These are phyloP conservation scores for Phylloporus sp. DNA, from an alignment of 1,284 basidiomycete species.

Conservation along the genomic window DNA sequence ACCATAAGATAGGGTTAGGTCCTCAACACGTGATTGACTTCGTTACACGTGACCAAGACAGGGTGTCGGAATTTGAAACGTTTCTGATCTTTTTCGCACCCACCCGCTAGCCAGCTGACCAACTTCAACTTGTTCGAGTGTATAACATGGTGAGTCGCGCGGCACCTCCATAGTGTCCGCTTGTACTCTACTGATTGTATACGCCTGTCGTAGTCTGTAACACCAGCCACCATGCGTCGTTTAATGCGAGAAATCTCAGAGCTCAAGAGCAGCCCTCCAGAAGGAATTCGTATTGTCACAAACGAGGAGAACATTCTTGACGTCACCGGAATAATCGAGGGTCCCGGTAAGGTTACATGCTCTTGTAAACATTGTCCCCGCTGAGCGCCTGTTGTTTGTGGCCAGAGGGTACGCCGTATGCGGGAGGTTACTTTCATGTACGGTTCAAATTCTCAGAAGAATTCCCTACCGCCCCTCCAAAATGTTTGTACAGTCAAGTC, in stretches of 20 bases:
- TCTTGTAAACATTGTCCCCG: constrained; percentile 13
- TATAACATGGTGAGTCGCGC: constrained; percentile 31
- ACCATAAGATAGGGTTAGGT: constrained; percentile 17
- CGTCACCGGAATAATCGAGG: constrained; percentile 78
- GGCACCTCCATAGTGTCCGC: not conserved
- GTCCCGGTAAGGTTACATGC: constrained; percentile 61
- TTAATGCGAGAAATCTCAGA: constrained; percentile 85
- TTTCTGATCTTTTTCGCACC: constrained; percentile 31
- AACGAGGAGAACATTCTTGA: constrained; percentile 87
- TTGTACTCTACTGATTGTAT: not conserved
- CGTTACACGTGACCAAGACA: constrained; percentile 30
- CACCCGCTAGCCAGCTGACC: constrained; percentile 22
- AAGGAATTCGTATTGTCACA: constrained; percentile 85
- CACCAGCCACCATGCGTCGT: constrained; percentile 66
- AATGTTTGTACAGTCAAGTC: constrained; percentile 64
- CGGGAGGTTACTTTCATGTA: constrained; percentile 89
- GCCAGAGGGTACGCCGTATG: constrained; percentile 88
- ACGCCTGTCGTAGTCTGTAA: constrained; percentile 41
- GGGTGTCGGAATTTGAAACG: constrained; percentile 32
- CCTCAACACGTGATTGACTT: constrained; percentile 35
- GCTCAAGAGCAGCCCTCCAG: constrained; percentile 80
- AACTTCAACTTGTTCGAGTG: constrained; percentile 13
- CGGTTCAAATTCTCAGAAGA: constrained; percentile 89
- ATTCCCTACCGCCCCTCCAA: constrained; percentile 89
- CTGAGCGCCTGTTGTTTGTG: constrained; percentile 20